Conservation (phyloP, 2,329 filamentous ascomycete species). For the Didymella exigua region DNA sequence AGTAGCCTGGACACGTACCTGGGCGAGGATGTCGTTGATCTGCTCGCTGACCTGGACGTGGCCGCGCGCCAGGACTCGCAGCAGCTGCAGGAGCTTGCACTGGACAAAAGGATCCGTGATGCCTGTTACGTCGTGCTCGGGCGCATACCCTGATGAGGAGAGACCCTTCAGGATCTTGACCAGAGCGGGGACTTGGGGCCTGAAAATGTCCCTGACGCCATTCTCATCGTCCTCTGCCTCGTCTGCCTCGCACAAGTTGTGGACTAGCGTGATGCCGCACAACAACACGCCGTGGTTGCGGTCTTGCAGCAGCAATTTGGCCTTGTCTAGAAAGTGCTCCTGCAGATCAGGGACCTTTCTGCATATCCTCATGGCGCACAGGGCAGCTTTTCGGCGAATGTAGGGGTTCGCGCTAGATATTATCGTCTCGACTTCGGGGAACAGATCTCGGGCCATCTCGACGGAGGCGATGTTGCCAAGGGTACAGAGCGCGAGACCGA, state of each 20-base stretch:
- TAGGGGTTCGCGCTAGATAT: slow-evolving; percentile 97
- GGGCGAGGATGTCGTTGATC: slow-evolving; percentile 97
- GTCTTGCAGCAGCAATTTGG: slow-evolving; percentile 84
- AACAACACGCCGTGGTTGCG: slow-evolving; percentile 94
- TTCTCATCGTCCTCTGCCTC: slow-evolving; percentile 91
- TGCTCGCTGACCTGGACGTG: slow-evolving; percentile 89
- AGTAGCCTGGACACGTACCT: slow-evolving; percentile 50
- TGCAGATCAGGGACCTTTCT: slow-evolving; percentile 96
- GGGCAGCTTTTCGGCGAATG: slow-evolving; percentile 91
- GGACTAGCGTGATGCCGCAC: slow-evolving; percentile 88
- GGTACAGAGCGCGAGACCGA: slow-evolving; percentile 93
- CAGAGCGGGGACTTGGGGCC: slow-evolving; percentile 79
- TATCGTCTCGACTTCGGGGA: slow-evolving; percentile 91
- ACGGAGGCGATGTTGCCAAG: slow-evolving; percentile 97
- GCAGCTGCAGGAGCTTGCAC: slow-evolving; percentile 88
- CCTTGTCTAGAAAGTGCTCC: slow-evolving; percentile 96
- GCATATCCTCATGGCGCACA: slow-evolving; percentile 99
- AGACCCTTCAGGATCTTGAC: slow-evolving; percentile 91
- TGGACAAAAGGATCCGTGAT: slow-evolving; percentile 98
- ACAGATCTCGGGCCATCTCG: slow-evolving; percentile 97
- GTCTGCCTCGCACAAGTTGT: slow-evolving; percentile 91
- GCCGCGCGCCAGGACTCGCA: slow-evolving; percentile 84
- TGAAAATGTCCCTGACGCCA: slow-evolving; percentile 88
- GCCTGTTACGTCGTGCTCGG: slow-evolving; percentile 96
- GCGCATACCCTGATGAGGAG: slow-evolving; percentile 93